Percentiles rank a stretch among this genome's conserved stretches.
Conservation (phyloP, 2,329 filamentous ascomycete genomes). For the Hirsutella minnesotensis region DNA sequence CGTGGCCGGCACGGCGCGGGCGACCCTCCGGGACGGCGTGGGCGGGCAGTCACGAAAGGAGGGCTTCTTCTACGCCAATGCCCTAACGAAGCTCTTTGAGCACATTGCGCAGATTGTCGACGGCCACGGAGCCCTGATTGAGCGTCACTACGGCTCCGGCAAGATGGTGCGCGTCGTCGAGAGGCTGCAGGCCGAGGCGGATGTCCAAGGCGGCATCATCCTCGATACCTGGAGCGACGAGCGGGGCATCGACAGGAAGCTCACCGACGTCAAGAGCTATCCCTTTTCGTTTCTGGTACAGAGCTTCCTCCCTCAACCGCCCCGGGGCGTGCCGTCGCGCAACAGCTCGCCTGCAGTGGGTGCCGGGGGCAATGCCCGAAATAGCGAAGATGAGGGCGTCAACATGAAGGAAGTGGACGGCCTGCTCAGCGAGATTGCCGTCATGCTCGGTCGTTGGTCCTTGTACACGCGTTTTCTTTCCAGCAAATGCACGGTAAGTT, state of each 20-base stretch:
- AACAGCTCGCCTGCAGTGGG: slow-evolving; percentile 65
- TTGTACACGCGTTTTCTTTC: slow-evolving; percentile 83
- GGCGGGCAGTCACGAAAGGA: slow-evolving; percentile 44
- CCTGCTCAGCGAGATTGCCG: slow-evolving; percentile 72
- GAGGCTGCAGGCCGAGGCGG: slow-evolving; percentile 82
- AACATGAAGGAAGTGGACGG: slow-evolving; percentile 95
- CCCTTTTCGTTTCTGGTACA: slow-evolving; percentile 95
- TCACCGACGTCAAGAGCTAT: slow-evolving; percentile 95
- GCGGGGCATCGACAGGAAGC: slow-evolving; percentile 65
- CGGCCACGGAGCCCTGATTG: slow-evolving; percentile 78
- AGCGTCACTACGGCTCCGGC: slow-evolving; percentile 82
- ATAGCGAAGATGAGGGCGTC: slow-evolving; percentile 80
- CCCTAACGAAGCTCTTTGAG: slow-evolving; percentile 85
- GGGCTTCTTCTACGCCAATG: slow-evolving; percentile 82
- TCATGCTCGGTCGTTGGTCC: slow-evolving; percentile 91
- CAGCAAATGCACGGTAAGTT: slow-evolving; percentile 67
- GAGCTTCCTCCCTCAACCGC: slow-evolving; percentile 71
- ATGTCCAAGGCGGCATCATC: slow-evolving; percentile 91
- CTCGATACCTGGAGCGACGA: slow-evolving; percentile 94
- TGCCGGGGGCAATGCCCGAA: slow-evolving; percentile 38
- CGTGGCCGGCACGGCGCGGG: slow-evolving; percentile 72
- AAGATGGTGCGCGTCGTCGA: slow-evolving; percentile 95
- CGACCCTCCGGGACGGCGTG: slow-evolving; percentile 61
- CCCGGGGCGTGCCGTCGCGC: slow-evolving; percentile 50
- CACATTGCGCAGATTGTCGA: slow-evolving; percentile 97